Base-by-base conservation (phyloP, 305 asterid species). In the Plantago coronopus region DNA sequence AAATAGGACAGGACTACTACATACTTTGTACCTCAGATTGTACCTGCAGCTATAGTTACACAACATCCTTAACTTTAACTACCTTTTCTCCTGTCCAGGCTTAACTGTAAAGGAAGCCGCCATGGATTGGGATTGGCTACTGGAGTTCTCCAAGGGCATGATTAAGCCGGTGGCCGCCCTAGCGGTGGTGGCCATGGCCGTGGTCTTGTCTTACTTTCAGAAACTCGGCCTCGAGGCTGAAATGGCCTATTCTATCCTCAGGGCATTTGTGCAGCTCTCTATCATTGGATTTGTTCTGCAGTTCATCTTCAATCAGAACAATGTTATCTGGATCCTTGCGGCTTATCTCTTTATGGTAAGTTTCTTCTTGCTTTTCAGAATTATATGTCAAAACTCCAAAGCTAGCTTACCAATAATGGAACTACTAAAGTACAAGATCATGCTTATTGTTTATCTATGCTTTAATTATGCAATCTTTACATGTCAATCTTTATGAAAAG, bases 301-400 rank as follows among this genome's bases (percentile, higher is more conserved):
- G 70, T 88, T 91, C 80, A 91, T 91, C 55, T 88, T 91, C 79
- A 70, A 59, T 45, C 96, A 81, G 70, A 43, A 77, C 0, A 84
- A 76, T 62, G 74, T 66, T 62, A 29, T 55, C 19, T 91, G 98
- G 96, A 91, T 91, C 61, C 34, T 88, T 22, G 49, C 79, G 67
- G 98, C 98, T 48, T 91, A 91, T 74, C 90, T 91, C 62, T 91
- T 88, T 83, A 91, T 91, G 98, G 98, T 91, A 74, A 34, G 44
- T 12, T 20, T 2, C 18, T 21, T 17, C 17, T 17, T 54, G 21
- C n/a, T 43, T 8, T 16, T 22, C 42, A 4, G 6, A 44, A 0
- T 18, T 8, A 23, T 44, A 16, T 4, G 17, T 46, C n/a, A 15
- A 3, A 8, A 44, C 2, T n/a, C 29, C 23, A 27, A 46, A 19